phyloP scores from a whole-genome alignment of 768 basidiomycete species.

The Brasilioporus rufonigricans region DNA sequence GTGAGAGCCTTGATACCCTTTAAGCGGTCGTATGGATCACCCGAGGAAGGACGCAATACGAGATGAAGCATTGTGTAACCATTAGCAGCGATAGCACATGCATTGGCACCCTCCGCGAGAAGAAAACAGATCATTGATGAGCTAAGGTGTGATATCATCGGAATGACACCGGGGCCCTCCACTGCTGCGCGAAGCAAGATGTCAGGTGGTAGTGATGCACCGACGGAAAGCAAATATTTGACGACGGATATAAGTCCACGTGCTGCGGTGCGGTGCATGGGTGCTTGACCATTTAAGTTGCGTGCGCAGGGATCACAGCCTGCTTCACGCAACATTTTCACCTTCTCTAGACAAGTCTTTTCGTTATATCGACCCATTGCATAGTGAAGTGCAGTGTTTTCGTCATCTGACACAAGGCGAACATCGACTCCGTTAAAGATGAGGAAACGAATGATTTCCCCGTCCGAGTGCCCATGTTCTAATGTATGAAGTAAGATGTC shows the following conservation, averaged over 20 bases:
- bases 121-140: no score
- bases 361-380: background rate
- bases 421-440: no score
- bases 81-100: no score
- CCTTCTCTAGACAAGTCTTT: background rate
- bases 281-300: background rate
- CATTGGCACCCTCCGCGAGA: no score
- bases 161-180: no score
- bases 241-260: background rate
- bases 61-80: no score
- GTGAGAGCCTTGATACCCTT: background rate
- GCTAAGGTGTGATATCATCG: no score
- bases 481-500: no score
- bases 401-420: background rate
- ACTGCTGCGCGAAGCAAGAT: background rate
- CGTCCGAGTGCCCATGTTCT: no score
- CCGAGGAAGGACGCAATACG: no score
- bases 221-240: background rate
- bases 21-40: no score
- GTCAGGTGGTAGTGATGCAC: background rate
- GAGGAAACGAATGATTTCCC: no score
- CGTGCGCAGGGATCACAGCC: conserved; percentile 1
- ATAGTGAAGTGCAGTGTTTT: background rate
- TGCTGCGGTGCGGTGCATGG: background rate
- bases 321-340: background rate